These are phyloP conservation scores for Darksidea phi DNA, from an alignment of 495 filamentous ascomycete genomes.

Conservation along the genomic window DNA sequence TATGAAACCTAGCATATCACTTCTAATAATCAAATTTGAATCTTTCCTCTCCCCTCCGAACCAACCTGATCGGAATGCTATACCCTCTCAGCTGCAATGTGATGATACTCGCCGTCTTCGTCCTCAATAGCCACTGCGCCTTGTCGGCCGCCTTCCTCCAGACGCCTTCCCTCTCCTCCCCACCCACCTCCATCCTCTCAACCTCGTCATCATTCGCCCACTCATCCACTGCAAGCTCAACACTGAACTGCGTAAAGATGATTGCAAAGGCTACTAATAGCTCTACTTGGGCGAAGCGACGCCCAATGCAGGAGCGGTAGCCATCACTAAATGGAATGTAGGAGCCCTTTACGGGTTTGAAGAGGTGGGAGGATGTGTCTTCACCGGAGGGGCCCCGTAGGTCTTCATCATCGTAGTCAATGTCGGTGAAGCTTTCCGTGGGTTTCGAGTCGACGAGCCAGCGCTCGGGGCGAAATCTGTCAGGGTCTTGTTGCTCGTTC, in stretches of 20 bases:
- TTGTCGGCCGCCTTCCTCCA: constrained; percentile 56
- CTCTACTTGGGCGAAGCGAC: constrained; percentile 76
- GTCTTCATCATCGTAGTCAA: constrained; percentile 52
- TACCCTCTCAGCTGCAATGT: constrained; percentile 63
- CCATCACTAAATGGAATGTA: constrained; percentile 76
- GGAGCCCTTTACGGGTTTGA: constrained; percentile 60
- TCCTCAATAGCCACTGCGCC: constrained; percentile 47
- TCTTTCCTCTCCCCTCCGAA: constrained; percentile 58
- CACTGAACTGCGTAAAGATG: constrained; percentile 61
- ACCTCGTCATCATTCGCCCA: constrained; percentile 63
- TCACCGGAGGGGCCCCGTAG: constrained; percentile 55
- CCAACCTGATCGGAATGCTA: constrained; percentile 58
- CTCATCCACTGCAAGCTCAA: constrained; percentile 64
- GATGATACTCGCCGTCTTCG: constrained; percentile 53
- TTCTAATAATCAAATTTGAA: constrained; percentile 48
- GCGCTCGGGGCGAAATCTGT: constrained; percentile 54
- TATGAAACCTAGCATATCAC: neutral
- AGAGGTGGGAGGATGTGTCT: constrained; percentile 56
- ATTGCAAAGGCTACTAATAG: constrained; percentile 65
- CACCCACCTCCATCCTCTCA: constrained; percentile 48
- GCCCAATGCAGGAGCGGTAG: constrained; percentile 64
- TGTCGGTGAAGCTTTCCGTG: constrained; percentile 44
- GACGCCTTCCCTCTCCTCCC: constrained; percentile 48
- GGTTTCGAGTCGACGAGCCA: constrained; percentile 56
- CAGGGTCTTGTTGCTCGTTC: constrained; percentile 44